These are phyloP conservation scores for Aspergillus bridgeri DNA, from an alignment of 495 filamentous ascomycete genomes.

Conservation along the genomic window DNA sequence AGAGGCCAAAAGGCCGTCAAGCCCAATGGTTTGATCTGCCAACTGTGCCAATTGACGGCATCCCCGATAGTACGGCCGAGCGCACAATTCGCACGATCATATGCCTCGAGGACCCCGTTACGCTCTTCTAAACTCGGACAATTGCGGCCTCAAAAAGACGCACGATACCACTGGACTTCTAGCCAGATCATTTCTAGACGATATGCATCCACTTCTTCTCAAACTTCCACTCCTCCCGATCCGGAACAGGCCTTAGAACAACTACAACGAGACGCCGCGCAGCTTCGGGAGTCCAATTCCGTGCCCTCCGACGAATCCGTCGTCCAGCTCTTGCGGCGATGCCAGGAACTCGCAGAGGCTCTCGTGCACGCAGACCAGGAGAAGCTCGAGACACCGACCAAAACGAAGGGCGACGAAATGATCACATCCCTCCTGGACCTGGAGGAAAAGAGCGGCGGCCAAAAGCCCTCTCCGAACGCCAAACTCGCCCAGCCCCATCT, in stretches of 20 bases:
- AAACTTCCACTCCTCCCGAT: conserved; percentile 8
- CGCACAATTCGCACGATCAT: conserved; percentile 22
- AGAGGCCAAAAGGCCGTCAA: conserved; percentile 24
- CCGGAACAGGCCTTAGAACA: conserved; percentile 22
- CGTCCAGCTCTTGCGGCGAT: conserved; percentile 40
- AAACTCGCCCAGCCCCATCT: conserved; percentile 20
- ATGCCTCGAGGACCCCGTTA: conserved; percentile 8
- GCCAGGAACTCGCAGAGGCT: conserved; percentile 38
- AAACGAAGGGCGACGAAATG: conserved; percentile 30
- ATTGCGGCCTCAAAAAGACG: conserved; percentile 14
- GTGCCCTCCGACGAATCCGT: conserved; percentile 41
- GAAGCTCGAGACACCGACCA: conserved; percentile 9
- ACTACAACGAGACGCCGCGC: conserved; percentile 25
- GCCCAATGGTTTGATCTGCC: conserved; percentile 30
- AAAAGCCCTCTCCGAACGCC: conserved; percentile 17
- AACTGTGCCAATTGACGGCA: conserved; percentile 37
- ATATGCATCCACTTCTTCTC: conserved; percentile 15
- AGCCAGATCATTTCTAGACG: conserved; percentile 4
- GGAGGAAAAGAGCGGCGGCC: conserved; percentile 39
- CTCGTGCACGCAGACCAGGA: conserved; percentile 32
- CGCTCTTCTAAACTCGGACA: conserved; percentile 15
- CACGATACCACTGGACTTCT: conserved; percentile 3
- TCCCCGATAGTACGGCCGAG: conserved; percentile 16
- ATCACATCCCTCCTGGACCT: conserved; percentile 51
- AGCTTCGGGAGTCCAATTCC: conserved; percentile 29